Base-by-base conservation (phyloP, 1,284 basidiomycete genomes). In the Heterobasidion annosum region DNA sequence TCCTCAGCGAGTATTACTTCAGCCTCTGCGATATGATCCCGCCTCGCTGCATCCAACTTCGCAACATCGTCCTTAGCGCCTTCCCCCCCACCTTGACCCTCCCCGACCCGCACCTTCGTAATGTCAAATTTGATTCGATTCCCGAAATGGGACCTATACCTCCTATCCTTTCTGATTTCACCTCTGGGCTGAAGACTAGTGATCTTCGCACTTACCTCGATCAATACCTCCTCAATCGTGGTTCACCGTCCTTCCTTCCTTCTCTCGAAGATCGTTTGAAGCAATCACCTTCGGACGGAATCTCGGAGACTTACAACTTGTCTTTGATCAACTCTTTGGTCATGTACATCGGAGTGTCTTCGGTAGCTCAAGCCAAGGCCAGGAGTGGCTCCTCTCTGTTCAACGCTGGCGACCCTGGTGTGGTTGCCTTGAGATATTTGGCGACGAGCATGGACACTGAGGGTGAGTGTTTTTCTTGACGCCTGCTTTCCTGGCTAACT, bases 1-100 rank as follows among this genome's bases (percentile, higher is more conserved):
- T 98, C 78, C 79, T 99, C 58, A 91, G 89, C 68, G 93, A 96
- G 73, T 94, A 97, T 69, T 96, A 98, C 72, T 95, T 97, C 75
- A 89, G 91, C 48, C 82, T 99, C 48, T 93, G 93, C 67, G 95
- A 98, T 61, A 85, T 83, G 58, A 91, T 99, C 59, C 97, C 97
- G 48, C 76, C 88, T 16, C 85, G 90, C 63, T 98, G 95, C 79
- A 88, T 96, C 58, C 97, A 99, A 73, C 80, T 99, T 56, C 90
- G 93, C 64, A 99, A 99, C 74, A 85, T 99, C 71, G 85, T 99
- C 59, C 85, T 98, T 57, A 91, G 92, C 66, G 95, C 96, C 18
- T 99, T 94, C 80, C 96, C 97, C n/a, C 78, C 84, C n/a, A 75
- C 82, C 57, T 75, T 92, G 55, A 75, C 83, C 49, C 85, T 98